Percentiles rank a stretch among this genome's conserved stretches.
Evolutionary conservation across 1,284 basidiomycete genomes (phyloP).

Genomic region (Sporisorium iseilematis-ciliati): DNA sequence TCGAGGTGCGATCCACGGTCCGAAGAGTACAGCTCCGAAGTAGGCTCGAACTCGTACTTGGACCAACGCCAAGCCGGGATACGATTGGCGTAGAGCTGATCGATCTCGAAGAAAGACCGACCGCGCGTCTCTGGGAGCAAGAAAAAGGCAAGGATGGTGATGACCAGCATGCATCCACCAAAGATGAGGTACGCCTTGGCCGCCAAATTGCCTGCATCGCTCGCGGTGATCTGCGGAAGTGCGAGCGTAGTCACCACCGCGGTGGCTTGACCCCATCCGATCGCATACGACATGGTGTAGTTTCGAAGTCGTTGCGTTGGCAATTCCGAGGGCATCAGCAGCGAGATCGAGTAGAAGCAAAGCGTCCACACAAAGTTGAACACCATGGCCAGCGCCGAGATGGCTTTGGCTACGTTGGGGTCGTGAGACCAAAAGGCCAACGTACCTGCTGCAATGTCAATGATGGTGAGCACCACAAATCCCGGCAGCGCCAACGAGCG

Average conservation of each 20-base stretch:
- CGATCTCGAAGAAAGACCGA: constrained; percentile 58
- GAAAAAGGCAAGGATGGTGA: constrained; percentile 52
- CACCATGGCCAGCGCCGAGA: constrained; percentile 56
- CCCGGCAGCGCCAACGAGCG: constrained; percentile 52
- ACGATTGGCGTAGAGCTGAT: constrained; percentile 54
- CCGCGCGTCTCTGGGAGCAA: constrained; percentile 57
- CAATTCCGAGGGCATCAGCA: constrained; percentile 59
- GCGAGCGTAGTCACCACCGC: constrained; percentile 59
- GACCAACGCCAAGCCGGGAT: constrained; percentile 55
- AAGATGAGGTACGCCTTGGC: constrained; percentile 64
- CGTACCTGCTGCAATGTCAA: constrained; percentile 51
- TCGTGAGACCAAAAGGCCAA: constrained; percentile 40
- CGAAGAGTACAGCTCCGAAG: not conserved
- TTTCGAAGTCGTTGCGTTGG: constrained; percentile 56
- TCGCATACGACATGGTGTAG: constrained; percentile 62
- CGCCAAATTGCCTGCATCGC: constrained; percentile 51
- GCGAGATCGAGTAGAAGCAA: constrained; percentile 60
- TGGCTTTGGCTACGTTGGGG: constrained; percentile 36
- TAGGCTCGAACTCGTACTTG: constrained; percentile 37
- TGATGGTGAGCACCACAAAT: constrained; percentile 48
- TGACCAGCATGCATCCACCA: constrained; percentile 54
- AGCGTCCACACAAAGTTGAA: constrained; percentile 63
- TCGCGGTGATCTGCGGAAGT: constrained; percentile 55
- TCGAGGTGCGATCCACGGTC: constrained; percentile 17
- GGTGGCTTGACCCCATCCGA: constrained; percentile 58